These are phyloP conservation scores for Wallacemonas sp. DNA, from an alignment of 208 protist genomes.

Conservation along the genomic window DNA sequence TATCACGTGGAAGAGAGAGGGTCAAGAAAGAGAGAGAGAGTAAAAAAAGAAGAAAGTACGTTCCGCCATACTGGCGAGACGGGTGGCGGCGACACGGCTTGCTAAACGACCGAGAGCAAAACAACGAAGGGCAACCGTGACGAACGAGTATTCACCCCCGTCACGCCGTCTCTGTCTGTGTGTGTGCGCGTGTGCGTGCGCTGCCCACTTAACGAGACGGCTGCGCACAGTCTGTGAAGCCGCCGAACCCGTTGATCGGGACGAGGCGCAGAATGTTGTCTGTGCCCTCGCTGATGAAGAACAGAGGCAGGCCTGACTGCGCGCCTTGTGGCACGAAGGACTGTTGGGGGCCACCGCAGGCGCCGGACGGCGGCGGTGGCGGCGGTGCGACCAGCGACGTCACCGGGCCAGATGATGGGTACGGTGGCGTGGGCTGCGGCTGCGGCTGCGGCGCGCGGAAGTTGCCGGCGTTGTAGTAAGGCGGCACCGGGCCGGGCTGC, in stretches of 20 bases:
- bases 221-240: not conserved
- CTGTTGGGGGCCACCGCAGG: not conserved
- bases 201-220: not conserved
- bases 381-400: not conserved
- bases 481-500: not conserved
- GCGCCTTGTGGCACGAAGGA: slow-evolving; percentile 17
- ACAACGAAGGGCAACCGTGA: too few relatives aligned
- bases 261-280: slow-evolving; percentile 42
- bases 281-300: slow-evolving; percentile 35
- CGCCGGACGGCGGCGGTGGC: not conserved
- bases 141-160: too few relatives aligned
- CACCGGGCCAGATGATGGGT: not conserved
- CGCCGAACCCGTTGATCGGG: slow-evolving; percentile 18
- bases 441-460: not conserved
- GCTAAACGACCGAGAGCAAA: too few relatives aligned
- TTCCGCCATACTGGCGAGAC: too few relatives aligned
- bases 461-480: slow-evolving; percentile 4
- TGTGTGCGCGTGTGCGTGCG: not conserved
- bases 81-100: too few relatives aligned
- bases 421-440: not conserved
- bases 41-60: not conserved
- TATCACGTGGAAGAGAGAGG: too few relatives aligned
- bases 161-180: slow-evolving; percentile 2
- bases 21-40: not conserved
- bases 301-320: slow-evolving; percentile 13